Evolutionary conservation across 257 asterid genomes (phyloP), one percentile per base, ranked within the genome.

Genomic region (Marsdenia floribunda): DNA sequence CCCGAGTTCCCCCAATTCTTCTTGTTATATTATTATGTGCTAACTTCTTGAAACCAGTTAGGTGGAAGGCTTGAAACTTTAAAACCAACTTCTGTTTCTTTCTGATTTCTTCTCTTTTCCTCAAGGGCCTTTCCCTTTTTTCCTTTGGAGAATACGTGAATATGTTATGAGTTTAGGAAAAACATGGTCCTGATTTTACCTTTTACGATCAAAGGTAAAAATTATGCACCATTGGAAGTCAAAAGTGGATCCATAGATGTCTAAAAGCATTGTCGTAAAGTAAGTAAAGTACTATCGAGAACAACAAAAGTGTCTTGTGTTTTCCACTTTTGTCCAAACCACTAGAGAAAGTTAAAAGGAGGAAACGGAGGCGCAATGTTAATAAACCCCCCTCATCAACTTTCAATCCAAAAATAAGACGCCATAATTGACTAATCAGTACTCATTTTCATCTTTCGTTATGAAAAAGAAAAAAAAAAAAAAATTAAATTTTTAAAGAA

Each of bases 371-470:
- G 78, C 77, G 73, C 46, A 65, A 70, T 73, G 80, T 73, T 78
- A 73, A 55, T 70, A 76, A 73, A 55, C 55, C 64, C 55, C 64
- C 35, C 49, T 19, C 42, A 18, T 55, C 75, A 29, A 78, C 78
- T 76, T 83, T 76, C 78, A 26, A 70, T 73, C 72, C 67, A 54
- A 49, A 37, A 69, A 83, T 47, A 40, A 69, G 82, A 79, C 80
- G 78, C 86, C 78, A 84, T 88, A 83, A 91, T 84, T 89, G 85
- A 90, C 88, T 81, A 87, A 89, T 87, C 77, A 92, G 78, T 82
- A 49, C 4, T 38, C 0, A 44, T 13, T 10, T 22, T 59, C 11
- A 71, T 49, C 52, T 70, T 61, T 9, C 68, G 44, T 8, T 3
- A 44, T 55, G 15, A 49, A 50, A 38, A 74, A 71, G 12, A 14